Percentiles rank a stretch among this genome's conserved stretches.
Evolutionary conservation across 148 eudicot species (phyloP).

Genomic region (Rhododendron kiyosumense): DNA sequence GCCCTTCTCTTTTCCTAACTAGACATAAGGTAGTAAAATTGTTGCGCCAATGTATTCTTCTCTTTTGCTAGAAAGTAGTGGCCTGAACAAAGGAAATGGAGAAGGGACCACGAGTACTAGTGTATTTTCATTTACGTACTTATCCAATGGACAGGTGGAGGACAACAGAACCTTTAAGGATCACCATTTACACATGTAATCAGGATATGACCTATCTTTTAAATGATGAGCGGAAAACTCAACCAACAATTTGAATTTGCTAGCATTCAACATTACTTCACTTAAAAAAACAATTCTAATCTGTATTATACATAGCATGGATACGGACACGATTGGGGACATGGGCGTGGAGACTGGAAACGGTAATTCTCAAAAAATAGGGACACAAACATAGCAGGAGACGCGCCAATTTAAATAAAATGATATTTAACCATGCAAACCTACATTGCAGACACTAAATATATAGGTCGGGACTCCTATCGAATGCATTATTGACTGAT

Average conservation of each 20-base stretch:
- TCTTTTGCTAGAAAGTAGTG: not conserved
- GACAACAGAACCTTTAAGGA: not conserved
- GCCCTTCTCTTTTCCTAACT: not conserved
- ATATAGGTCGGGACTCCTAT: not conserved
- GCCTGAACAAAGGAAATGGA: not conserved
- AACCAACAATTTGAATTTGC: not conserved
- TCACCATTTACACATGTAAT: not conserved
- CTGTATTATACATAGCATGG: not conserved
- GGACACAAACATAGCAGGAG: not conserved
- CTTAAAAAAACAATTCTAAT: not conserved
- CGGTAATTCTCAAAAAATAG: not conserved
- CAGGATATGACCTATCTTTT: not conserved
- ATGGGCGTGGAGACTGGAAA: not conserved
- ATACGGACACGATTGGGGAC: not conserved
- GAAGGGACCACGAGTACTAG: not conserved
- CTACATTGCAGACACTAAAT: not conserved
- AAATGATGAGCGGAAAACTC: not conserved
- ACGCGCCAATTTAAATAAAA: not conserved
- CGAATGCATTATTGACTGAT: not conserved
- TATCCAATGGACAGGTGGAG: not conserved
- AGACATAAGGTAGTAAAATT: not conserved
- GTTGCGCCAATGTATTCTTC: not conserved
- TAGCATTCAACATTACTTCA: not conserved
- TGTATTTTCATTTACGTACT: not conserved
- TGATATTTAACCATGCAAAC: not conserved